A percentile compares a stretch with the other conserved stretches of the same genome.
Evolutionary conservation across 805 yeast genomes (phyloP).

Genomic region (Saccharomycopsis amapae): DNA sequence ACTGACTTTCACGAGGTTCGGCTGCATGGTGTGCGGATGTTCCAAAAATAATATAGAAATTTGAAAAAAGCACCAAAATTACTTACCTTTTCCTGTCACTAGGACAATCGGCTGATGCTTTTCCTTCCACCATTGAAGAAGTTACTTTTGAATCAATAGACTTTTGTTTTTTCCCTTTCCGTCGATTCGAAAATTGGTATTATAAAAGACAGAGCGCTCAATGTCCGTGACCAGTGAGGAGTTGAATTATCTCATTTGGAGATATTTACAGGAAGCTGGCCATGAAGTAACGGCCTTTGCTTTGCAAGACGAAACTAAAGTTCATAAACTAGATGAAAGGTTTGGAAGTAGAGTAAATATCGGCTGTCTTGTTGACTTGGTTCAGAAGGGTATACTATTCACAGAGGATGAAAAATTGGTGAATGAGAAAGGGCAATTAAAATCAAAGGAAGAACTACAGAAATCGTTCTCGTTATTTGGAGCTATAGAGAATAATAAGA

Average conservation of each 20-base stretch:
- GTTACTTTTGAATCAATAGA: background rate
- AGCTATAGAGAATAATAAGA: conserved; percentile 23
- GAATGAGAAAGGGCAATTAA: conserved; percentile 29
- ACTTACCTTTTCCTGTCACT: no score
- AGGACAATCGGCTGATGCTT: no score
- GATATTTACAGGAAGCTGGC: conserved; percentile 84
- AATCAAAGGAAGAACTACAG: conserved; percentile 28
- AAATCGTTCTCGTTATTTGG: conserved; percentile 20
- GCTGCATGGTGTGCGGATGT: no score
- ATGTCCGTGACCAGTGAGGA: conserved; percentile 83
- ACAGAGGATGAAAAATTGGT: conserved; percentile 60
- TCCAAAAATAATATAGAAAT: no score
- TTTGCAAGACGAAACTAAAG: conserved; percentile 63
- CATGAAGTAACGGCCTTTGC: conserved; percentile 72
- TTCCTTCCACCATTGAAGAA: background rate
- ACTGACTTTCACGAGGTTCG: no score
- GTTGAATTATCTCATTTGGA: conserved; percentile 85
- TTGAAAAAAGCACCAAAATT: no score
- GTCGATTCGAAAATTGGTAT: background rate
- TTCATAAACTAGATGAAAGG: conserved; percentile 47
- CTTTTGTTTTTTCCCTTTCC: background rate
- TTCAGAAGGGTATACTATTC: conserved; percentile 81
- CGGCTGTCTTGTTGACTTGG: conserved; percentile 73
- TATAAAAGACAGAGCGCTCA: background rate
- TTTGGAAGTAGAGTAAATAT: conserved; percentile 52